Percentiles rank a stretch among this genome's conserved stretches.
Evolutionary conservation across 495 filamentous ascomycete genomes (phyloP).

Genomic region (Aspergillus leporis): DNA sequence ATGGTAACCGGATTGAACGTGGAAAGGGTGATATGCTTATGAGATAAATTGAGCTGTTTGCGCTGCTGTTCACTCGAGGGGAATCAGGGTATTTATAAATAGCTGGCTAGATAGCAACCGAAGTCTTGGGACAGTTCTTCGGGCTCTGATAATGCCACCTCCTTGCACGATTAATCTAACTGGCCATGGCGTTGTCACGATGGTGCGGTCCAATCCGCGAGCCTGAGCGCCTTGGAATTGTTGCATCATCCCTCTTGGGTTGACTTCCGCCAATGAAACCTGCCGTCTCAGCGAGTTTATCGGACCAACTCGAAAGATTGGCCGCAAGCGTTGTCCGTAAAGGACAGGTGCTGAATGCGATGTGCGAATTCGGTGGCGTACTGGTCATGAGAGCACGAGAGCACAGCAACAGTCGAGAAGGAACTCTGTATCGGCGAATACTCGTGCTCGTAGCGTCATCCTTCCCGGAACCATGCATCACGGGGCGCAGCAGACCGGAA

Average conservation of each 20-base stretch:
- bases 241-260: background rate
- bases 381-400: background rate
- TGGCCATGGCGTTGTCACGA: background rate
- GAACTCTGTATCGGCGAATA: background rate
- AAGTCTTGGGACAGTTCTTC: background rate
- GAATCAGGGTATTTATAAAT: background rate
- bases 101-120: background rate
- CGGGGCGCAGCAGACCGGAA: background rate
- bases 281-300: background rate
- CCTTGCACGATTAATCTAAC: background rate
- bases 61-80: background rate
- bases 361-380: background rate
- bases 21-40: background rate
- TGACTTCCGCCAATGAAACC: background rate
- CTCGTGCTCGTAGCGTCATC: background rate
- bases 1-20: background rate
- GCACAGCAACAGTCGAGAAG: background rate
- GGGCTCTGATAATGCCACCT: background rate
- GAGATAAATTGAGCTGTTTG: background rate
- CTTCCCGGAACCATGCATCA: background rate
- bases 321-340: background rate
- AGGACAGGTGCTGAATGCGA: background rate
- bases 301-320: background rate
- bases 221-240: background rate
- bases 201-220: background rate